phyloP scores from a whole-genome alignment of 371 early-diverging fungal species.

The Batrachochytrium dendrobatidis region DNA sequence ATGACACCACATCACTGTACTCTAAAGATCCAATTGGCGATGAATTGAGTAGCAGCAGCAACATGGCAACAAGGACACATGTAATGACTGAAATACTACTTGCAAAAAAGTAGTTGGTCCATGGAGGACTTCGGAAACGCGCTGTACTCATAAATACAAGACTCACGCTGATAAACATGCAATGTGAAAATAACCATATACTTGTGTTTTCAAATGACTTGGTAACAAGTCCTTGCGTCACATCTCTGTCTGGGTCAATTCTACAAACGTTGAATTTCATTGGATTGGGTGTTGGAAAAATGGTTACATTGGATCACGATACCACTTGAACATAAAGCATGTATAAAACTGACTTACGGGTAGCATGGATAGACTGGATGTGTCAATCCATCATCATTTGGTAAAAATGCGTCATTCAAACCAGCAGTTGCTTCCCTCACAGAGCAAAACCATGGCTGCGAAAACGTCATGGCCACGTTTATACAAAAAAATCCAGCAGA shows the following conservation, averaged over 20 bases:
- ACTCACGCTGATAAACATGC: conserved; percentile 24
- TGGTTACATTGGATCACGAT: too few relatives aligned
- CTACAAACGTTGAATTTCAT: conserved; percentile 7
- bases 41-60: not conserved
- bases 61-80: not conserved
- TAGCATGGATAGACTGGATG: conserved; percentile 35
- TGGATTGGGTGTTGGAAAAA: not conserved
- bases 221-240: conserved; percentile 8
- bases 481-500: conserved; percentile 18
- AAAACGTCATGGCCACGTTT: conserved; percentile 9
- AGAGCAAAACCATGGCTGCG: conserved; percentile 29
- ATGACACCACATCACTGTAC: not conserved
- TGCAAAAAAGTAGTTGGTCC: conserved; percentile 26
- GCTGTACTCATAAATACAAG: conserved; percentile 20
- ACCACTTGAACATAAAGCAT: too few relatives aligned
- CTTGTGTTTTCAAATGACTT: conserved; percentile 29
- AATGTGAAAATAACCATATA: conserved; percentile 38
- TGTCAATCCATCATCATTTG: not conserved
- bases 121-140: conserved; percentile 27
- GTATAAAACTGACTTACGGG: conserved; percentile 15
- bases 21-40: not conserved
- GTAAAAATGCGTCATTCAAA: conserved; percentile 11
- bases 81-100: not conserved
- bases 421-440: conserved; percentile 11
- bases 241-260: conserved; percentile 22